Conservation (phyloP, 2,329 filamentous ascomycete species). For the Fusarium euwallaceae region DNA sequence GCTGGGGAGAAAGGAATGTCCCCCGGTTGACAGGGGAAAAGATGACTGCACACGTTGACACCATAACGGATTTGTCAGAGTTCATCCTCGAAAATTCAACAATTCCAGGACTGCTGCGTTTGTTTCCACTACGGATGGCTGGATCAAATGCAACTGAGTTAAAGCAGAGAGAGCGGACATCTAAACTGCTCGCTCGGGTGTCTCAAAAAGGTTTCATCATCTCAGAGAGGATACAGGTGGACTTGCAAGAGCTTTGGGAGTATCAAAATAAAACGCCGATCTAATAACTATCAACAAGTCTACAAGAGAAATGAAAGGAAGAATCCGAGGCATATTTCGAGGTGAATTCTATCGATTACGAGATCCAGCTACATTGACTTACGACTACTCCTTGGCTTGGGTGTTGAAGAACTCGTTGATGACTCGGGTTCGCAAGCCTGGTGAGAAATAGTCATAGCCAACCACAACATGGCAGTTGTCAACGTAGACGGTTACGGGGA, state of each 20-base stretch:
- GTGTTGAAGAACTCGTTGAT: constrained; percentile 51
- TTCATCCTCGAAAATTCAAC: constrained; percentile 13
- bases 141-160: constrained; percentile 12
- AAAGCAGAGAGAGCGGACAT: background rate
- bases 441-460: constrained; percentile 54
- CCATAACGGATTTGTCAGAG: background rate
- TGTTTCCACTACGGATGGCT: constrained; percentile 45
- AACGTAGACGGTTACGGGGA: constrained; percentile 54
- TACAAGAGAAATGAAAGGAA: background rate
- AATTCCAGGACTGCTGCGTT: constrained; percentile 33
- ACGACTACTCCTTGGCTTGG: constrained; percentile 1
- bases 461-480: constrained; percentile 50
- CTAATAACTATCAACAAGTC: background rate
- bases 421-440: constrained; percentile 45
- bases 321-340: background rate
- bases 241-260: constrained; percentile 42
- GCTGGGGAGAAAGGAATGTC: constrained; percentile 24
- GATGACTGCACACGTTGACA: background rate
- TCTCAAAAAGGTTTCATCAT: constrained; percentile 42
- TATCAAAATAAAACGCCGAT: constrained; percentile 4
- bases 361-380: background rate
- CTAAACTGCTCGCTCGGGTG: constrained; percentile 21
- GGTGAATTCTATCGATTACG: background rate
- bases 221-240: constrained; percentile 36
- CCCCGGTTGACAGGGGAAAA: constrained; percentile 18